Base-by-base conservation (phyloP, 345 rosid genomes). In the Salix purpurea region DNA sequence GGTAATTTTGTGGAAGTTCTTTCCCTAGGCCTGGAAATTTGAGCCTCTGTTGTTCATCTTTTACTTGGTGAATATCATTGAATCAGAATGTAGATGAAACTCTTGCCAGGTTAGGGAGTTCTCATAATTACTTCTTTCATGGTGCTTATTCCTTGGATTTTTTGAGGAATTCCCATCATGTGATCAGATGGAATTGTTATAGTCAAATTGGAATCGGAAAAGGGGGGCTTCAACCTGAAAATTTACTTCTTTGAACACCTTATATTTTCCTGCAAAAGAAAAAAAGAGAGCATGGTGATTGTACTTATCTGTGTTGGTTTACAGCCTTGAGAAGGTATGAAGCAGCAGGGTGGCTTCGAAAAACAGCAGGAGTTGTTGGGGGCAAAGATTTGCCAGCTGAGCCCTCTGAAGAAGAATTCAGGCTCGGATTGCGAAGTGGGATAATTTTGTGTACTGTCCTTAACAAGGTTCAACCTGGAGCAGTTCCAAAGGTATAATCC, bases 391-490 rank as follows among this genome's bases (percentile, higher is more conserved):
- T 82, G 76, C 78, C 81, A 3, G 78, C 81, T 4, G 81, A 82
- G 72, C 84, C 81, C 39, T 82, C 84, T 13, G 84, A 82, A 78
- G 84, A 82, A 71, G 84, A 82, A 24, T 78, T 82, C 70, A 67
- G 76, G 79, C 70, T 70, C 26, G 81, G 70, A 48, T 67, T 82
- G 76, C 67, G 84, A 65, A 82, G 84, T 56, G 84, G 84, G 67
- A 78, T 82, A 40, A 74, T 82, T 19, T 60, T 82, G 66, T 82
- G 84, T 72, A 82, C 36, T 61, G 84, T 71, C 58, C 68, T 82
- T 54, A 82, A 82, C 79, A 82, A 70, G 74, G 81, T 82, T 60
- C 84, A 82, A 44, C 84, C 81, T 30, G 84, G 84, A 65, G 68
- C 78, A 28, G 75, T 82, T 10, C 73, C 81, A 56, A 82, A 82